A percentile compares a stretch with the other conserved stretches of the same genome.
Evolutionary conservation across 768 basidiomycete genomes (phyloP).

Genomic region (Leucosporidium yakuticum): DNA sequence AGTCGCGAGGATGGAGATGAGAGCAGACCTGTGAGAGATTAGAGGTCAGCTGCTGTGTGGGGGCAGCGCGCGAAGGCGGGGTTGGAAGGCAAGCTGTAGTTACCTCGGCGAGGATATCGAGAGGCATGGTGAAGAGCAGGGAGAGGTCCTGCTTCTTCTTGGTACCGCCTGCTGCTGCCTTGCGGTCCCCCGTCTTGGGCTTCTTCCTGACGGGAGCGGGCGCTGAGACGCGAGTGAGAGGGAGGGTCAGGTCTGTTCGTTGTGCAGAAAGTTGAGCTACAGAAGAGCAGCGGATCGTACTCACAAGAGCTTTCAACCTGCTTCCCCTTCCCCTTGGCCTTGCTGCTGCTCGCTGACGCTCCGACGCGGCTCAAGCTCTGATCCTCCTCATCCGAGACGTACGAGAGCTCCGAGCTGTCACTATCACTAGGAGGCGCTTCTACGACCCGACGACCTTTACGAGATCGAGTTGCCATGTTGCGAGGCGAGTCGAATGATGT

Average conservation of each 20-base stretch:
- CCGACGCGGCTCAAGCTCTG: too few relatives aligned
- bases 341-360: too few relatives aligned
- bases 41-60: neutral
- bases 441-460: too few relatives aligned
- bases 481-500: too few relatives aligned
- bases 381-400: too few relatives aligned
- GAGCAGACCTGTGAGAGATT: neutral
- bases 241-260: neutral
- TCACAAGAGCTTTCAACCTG: too few relatives aligned
- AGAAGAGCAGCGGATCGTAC: too few relatives aligned
- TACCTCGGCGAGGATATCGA: slow-evolving; percentile 1
- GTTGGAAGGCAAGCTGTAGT: neutral
- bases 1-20: neutral
- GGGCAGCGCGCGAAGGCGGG: neutral
- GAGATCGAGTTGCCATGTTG: too few relatives aligned
- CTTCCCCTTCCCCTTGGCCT: too few relatives aligned
- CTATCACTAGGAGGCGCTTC: too few relatives aligned
- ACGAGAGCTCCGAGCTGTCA: too few relatives aligned
- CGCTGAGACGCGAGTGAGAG: neutral
- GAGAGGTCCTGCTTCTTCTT: neutral
- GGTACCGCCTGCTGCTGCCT: neutral
- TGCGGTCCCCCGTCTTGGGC: neutral
- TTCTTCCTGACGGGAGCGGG: neutral
- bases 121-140: neutral
- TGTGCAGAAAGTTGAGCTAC: too few relatives aligned